Conservation (phyloP, 169 alveolate species). For the Babesia gibsoni region DNA sequence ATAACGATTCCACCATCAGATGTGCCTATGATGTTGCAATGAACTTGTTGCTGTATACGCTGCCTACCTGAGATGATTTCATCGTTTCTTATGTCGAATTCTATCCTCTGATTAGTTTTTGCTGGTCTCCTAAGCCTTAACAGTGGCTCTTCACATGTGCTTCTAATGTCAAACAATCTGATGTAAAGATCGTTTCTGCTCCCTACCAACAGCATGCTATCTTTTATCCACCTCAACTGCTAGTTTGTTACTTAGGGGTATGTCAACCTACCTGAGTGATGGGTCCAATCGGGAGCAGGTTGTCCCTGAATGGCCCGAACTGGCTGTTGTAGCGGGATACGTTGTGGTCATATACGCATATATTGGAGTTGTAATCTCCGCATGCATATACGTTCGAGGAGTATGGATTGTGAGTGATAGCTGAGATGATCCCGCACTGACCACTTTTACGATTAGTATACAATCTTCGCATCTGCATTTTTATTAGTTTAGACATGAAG, state of each 20-base stretch:
- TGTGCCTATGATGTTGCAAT: neutral
- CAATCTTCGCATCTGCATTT: conserved; percentile 41
- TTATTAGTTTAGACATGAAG: neutral
- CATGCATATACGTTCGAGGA: conserved; percentile 50
- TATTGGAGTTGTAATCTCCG: conserved; percentile 42
- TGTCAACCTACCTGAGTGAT: conserved; percentile 29
- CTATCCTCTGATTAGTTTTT: conserved; percentile 35
- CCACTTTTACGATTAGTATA: conserved; percentile 10
- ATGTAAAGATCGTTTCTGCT: conserved; percentile 43
- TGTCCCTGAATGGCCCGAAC: conserved; percentile 30
- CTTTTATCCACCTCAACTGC: conserved; percentile 41
- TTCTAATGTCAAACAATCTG: conserved; percentile 46
- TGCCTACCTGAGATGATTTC: conserved; percentile 39
- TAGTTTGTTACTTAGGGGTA: too few relatives aligned
- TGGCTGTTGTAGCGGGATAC: conserved; percentile 42
- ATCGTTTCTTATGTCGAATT: conserved; percentile 26
- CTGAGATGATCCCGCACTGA: conserved; percentile 45
- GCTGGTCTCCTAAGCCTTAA: conserved; percentile 33
- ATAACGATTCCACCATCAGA: conserved; percentile 5
- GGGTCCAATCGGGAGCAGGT: conserved; percentile 37
- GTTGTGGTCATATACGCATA: conserved; percentile 53
- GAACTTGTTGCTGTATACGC: neutral
- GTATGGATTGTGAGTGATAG: conserved; percentile 43
- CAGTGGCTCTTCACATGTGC: conserved; percentile 18
- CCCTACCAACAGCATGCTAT: conserved; percentile 34